Percentiles rank a stretch among this genome's conserved stretches.
Conservation (phyloP, 352 stramenopile genomes). For the Pythium brassicae region DNA sequence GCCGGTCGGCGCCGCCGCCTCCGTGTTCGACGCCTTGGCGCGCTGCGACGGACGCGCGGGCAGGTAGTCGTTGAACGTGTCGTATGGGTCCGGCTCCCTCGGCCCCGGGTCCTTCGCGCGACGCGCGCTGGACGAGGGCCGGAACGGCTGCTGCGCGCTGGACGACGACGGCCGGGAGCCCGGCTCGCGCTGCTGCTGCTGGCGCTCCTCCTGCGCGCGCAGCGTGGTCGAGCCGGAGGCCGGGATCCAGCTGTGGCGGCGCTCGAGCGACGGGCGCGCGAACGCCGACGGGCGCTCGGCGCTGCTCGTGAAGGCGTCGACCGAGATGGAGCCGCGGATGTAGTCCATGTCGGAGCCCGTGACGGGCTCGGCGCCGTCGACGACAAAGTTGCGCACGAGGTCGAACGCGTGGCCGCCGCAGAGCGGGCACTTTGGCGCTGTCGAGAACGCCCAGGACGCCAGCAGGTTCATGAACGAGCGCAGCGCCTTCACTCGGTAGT, state of each 20-base stretch:
- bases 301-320: conserved; percentile 47
- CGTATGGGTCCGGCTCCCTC: conserved; percentile 38
- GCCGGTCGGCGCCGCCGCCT: conserved; percentile 20
- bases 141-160: conserved; percentile 1
- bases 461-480: conserved; percentile 82
- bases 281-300: conserved; percentile 19
- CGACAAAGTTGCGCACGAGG: conserved; percentile 73
- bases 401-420: conserved; percentile 80
- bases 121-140: neutral
- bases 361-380: conserved; percentile 49
- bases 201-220: conserved; percentile 15
- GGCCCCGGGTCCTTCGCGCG: neutral
- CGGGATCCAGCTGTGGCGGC: conserved; percentile 56
- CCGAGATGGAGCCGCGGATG: conserved; percentile 58
- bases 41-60: conserved; percentile 39
- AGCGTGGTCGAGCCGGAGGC: conserved; percentile 26
- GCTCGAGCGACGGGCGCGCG: conserved; percentile 19
- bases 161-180: neutral
- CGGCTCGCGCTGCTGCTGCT: conserved; percentile 4
- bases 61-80: conserved; percentile 76
- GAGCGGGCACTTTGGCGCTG: conserved; percentile 77
- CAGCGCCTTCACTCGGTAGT: conserved; percentile 81
- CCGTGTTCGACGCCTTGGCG: conserved; percentile 38
- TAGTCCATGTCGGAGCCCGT: conserved; percentile 59
- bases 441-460: conserved; percentile 78